Conservation (phyloP, 495 filamentous ascomycete species). For the Neurospora sp. region DNA sequence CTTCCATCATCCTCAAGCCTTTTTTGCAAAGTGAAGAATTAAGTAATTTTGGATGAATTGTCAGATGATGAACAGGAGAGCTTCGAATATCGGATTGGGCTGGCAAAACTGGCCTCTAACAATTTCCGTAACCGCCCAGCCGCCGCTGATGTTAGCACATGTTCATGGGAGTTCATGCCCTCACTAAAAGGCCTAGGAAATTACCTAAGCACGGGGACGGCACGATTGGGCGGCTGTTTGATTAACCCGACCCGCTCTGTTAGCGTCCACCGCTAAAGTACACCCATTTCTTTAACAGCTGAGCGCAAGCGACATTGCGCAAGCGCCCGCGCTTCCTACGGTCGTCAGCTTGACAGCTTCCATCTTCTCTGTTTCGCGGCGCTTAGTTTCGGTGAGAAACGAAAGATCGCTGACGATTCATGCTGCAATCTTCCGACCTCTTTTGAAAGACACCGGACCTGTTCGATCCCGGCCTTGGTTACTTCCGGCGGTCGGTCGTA, state of each 20-base stretch:
- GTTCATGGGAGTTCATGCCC: not conserved
- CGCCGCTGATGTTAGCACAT: not conserved
- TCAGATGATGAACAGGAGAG: not conserved
- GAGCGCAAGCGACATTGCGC: not conserved
- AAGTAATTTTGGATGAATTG: not conserved
- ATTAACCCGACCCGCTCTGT: constrained; percentile 4
- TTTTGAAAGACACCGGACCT: constrained; percentile 1
- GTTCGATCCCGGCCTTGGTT: constrained; percentile 1
- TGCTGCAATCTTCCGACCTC: not conserved
- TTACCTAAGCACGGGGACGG: not conserved
- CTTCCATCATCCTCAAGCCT: not conserved
- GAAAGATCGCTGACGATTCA: not conserved
- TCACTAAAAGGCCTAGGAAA: not conserved
- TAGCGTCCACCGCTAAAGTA: not conserved
- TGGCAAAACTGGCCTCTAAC: constrained; percentile 10
- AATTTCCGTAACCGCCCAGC: constrained; percentile 17
- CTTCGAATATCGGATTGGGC: constrained; percentile 9
- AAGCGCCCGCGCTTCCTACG: constrained; percentile 9
- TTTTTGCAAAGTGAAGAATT: not conserved
- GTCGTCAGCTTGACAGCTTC: not conserved
- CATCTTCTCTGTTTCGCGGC: not conserved
- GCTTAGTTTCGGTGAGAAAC: not conserved
- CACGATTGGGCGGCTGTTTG: not conserved
- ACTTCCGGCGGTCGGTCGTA: constrained; percentile 8
- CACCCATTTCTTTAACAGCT: not conserved